These are phyloP conservation scores for Picea mariana DNA, from an alignment of 83 land plant species.

Conservation along the genomic window DNA sequence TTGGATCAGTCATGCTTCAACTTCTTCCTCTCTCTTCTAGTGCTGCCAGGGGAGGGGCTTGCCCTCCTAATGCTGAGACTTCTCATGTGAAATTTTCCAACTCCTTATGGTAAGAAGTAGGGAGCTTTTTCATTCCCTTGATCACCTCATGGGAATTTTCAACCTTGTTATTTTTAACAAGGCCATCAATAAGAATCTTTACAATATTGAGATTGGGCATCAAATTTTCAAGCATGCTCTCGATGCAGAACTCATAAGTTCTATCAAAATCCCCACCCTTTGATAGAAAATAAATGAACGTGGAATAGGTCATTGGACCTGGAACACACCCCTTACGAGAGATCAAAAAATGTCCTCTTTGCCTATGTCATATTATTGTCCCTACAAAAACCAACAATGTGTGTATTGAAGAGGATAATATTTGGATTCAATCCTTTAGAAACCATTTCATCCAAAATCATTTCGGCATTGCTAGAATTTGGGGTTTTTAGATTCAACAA, in stretches of 20 bases:
- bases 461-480: too few relatives aligned
- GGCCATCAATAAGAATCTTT: conserved; percentile 33
- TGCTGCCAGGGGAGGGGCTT: too few relatives aligned
- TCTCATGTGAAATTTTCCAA: too few relatives aligned
- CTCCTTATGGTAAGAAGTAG: too few relatives aligned
- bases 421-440: conserved; percentile 41
- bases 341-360: conserved; percentile 35
- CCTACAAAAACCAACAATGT: conserved; percentile 47
- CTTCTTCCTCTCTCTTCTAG: too few relatives aligned
- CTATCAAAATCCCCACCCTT: conserved; percentile 23
- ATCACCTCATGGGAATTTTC: too few relatives aligned
- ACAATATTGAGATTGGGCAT: conserved; percentile 23
- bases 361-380: conserved; percentile 32
- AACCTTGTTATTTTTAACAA: too few relatives aligned
- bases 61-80: too few relatives aligned
- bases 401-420: conserved; percentile 38
- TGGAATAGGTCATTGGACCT: conserved; percentile 46
- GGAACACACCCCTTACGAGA: conserved; percentile 27
- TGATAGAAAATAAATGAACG: conserved; percentile 47
- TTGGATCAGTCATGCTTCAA: too few relatives aligned
- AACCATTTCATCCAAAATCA: conserved; percentile 25
- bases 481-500: too few relatives aligned
- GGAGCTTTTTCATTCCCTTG: too few relatives aligned
- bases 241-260: conserved; percentile 40
- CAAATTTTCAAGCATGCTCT: conserved; percentile 19